Percentiles rank a stretch among this genome's conserved stretches.
Conservation (phyloP, 805 yeast species). For the Metschnikowia orientalis region DNA sequence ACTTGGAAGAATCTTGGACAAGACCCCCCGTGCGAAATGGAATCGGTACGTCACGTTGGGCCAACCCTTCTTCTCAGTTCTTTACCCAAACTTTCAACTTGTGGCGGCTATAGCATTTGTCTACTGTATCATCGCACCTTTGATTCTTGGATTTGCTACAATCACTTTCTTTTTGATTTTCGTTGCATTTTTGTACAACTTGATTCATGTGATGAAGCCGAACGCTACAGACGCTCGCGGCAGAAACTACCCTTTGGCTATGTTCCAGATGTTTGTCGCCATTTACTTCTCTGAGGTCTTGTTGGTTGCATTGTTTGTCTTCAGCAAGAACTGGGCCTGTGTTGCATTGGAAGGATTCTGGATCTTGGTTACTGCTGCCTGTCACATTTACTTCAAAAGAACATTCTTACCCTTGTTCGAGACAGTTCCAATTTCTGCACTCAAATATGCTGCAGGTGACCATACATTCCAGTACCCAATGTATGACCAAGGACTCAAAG, state of each 20-base stretch:
- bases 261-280: constrained; percentile 69
- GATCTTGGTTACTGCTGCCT: constrained; percentile 51
- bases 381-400: constrained; percentile 56
- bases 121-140: constrained; percentile 77
- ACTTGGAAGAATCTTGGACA: constrained; percentile 67
- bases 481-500: constrained; percentile 60
- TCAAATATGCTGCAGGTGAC: constrained; percentile 45
- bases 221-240: constrained; percentile 61
- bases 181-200: constrained; percentile 57
- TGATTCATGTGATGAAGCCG: constrained; percentile 60
- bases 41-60: constrained; percentile 60
- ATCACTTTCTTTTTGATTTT: constrained; percentile 54
- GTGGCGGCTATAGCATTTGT: constrained; percentile 67
- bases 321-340: constrained; percentile 76
- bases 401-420: constrained; percentile 62
- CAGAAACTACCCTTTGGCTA: constrained; percentile 64
- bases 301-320: constrained; percentile 65
- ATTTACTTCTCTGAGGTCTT: constrained; percentile 68
- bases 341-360: constrained; percentile 64
- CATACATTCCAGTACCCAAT: constrained; percentile 49
- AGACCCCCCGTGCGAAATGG: constrained; percentile 93
- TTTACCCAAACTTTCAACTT: constrained; percentile 74
- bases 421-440: constrained; percentile 64
- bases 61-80: constrained; percentile 74
- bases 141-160: constrained; percentile 62